Base-by-base conservation (phyloP, 257 asterid genomes). In the Primulina eburnea region DNA sequence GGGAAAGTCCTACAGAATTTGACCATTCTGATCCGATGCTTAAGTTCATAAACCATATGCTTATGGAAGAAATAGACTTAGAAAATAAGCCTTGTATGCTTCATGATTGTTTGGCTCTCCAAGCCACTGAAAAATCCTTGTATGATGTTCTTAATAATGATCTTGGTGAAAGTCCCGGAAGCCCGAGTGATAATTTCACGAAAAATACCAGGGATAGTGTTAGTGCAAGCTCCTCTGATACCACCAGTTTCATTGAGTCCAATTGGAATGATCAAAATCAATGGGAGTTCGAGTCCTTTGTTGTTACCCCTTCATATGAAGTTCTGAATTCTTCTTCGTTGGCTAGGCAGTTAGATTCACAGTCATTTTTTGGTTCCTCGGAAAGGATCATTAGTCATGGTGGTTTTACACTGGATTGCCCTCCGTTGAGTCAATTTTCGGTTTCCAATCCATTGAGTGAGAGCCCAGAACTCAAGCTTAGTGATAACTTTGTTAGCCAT, bases 41-140 rank as follows among this genome's bases (percentile, higher is more conserved):
- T 66, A 81, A 62, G 64, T 90, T 72, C 84, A 81, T 92, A 67
- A 78, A 64, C 76, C 84, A 84, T 57, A 85, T 89, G 89, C 86
- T 89, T 32, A 88, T 85, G 89, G 95, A 90, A 29, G 96, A 92
- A 43, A 92, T 81, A 20, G 96, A 87, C 65, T 65, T 92, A 56
- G 90, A 62, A 17, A 83, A 80, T 16, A 84, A 80, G 72, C 92
- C 90, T 2, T 84, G 86, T 55, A 88, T 90, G 98, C 84, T 90
- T 59, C 85, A 80, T 4, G 91, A 90, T 29, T 82, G 82, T 16
- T 78, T 82, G 74, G 96, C 96, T 59, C 80, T 92, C 8, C 92
- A 88, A 65, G 92, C 96, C 7, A 83, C 92, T 1, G 95, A 92
- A 87, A 86, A 81, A 78, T 80, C 91, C 60, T 78, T 90, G 67